Evolutionary conservation across 352 stramenopile genomes (phyloP).

Genomic region (Globisporangium abappressorium): DNA sequence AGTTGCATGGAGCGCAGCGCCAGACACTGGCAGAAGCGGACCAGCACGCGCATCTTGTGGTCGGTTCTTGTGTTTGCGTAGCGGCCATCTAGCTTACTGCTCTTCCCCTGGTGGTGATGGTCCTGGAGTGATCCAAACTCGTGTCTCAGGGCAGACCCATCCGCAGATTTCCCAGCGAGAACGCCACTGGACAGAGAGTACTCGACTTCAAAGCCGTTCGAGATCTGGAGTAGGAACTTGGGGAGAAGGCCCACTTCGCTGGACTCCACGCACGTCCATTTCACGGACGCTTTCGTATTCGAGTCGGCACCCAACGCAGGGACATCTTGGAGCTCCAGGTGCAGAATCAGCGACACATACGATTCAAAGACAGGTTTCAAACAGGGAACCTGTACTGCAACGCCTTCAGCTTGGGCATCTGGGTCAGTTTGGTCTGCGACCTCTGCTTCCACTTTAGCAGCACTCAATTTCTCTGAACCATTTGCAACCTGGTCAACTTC

Average conservation of each 20-base stretch:
- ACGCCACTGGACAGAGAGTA: constrained; percentile 32
- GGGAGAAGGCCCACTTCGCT: constrained; percentile 36
- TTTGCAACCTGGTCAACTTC: not conserved
- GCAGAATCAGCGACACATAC: constrained; percentile 39
- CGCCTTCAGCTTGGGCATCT: not conserved
- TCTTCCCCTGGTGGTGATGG: not conserved
- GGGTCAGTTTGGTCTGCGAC: not conserved
- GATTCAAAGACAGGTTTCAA: constrained; percentile 4
- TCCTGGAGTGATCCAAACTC: constrained; percentile 13
- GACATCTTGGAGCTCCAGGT: constrained; percentile 41
- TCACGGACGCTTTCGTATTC: constrained; percentile 17
- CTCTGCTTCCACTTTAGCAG: not conserved
- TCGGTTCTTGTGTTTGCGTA: not conserved
- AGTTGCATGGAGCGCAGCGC: constrained; percentile 48
- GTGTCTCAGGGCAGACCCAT: constrained; percentile 27
- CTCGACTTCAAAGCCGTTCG: constrained; percentile 29
- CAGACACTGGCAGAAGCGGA: constrained; percentile 55
- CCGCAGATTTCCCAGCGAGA: constrained; percentile 21
- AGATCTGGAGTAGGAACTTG: constrained; percentile 38
- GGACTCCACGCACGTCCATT: constrained; percentile 50
- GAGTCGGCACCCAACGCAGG: constrained; percentile 35
- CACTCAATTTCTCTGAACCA: not conserved
- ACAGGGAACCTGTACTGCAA: not conserved
- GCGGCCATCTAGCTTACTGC: not conserved
- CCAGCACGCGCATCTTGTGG: constrained; percentile 23